A percentile compares a stretch with the other conserved stretches of the same genome.
phyloP scores from a whole-genome alignment of 805 yeast species.

The Cyberlindnera petersonii region DNA sequence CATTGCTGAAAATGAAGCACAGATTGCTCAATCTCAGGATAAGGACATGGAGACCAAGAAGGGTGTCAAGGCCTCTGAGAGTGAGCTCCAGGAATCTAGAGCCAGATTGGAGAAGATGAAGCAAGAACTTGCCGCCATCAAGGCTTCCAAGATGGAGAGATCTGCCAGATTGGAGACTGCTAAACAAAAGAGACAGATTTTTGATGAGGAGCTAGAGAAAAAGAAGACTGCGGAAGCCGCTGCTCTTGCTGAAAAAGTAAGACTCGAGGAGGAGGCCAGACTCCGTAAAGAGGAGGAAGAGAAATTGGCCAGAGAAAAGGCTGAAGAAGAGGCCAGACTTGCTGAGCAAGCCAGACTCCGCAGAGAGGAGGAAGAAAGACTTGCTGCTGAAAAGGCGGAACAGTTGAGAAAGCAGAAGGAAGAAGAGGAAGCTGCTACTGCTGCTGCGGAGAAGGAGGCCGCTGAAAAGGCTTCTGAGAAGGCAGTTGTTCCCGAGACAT shows the following conservation, averaged over 20 bases:
- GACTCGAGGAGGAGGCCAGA: slow-evolving; percentile 9
- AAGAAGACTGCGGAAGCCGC: slow-evolving; percentile 16
- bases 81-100: slow-evolving; percentile 18
- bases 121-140: slow-evolving; percentile 21
- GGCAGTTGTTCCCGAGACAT: slow-evolving; percentile 1
- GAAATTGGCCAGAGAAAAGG: slow-evolving; percentile 9
- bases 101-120: slow-evolving; percentile 18
- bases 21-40: slow-evolving; percentile 19
- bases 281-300: slow-evolving; percentile 10
- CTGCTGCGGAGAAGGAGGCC: slow-evolving; percentile 6
- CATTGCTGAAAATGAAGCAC: slow-evolving; percentile 20
- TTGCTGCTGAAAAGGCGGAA: slow-evolving; percentile 8
- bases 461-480: slow-evolving; percentile 7
- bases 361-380: slow-evolving; percentile 5
- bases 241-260: slow-evolving; percentile 14
- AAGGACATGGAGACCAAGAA: slow-evolving; percentile 9
- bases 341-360: background rate
- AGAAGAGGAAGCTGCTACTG: slow-evolving; percentile 6
- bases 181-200: slow-evolving; percentile 20
- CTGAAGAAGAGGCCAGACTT: slow-evolving; percentile 4
- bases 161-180: slow-evolving; percentile 24
- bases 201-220: slow-evolving; percentile 18
- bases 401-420: slow-evolving; percentile 4
- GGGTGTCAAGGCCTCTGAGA: slow-evolving; percentile 15
- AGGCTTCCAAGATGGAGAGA: slow-evolving; percentile 21